These are phyloP conservation scores for Talaromyces sp. DNA, from an alignment of 2,329 filamentous ascomycete genomes.

Conservation along the genomic window DNA sequence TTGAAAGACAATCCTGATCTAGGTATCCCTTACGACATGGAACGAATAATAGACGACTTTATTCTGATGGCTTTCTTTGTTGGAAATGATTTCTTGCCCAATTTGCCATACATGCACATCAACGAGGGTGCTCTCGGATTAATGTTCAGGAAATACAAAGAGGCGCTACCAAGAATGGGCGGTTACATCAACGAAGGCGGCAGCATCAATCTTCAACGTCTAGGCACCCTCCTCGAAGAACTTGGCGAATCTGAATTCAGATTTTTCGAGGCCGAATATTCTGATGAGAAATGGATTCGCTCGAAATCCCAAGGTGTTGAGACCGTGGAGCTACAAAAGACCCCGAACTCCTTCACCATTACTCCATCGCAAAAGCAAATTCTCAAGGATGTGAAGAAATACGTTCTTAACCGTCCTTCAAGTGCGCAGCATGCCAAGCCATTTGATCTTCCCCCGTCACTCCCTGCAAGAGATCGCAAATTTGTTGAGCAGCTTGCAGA, in stretches of 20 bases:
- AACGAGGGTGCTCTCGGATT: constrained; percentile 94
- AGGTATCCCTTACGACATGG: constrained; percentile 81
- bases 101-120: constrained; percentile 92
- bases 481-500: constrained; percentile 86
- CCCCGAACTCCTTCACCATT: constrained; percentile 63
- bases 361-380: constrained; percentile 76
- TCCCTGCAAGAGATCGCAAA: constrained; percentile 82
- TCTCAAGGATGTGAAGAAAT: constrained; percentile 77
- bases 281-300: constrained; percentile 87
- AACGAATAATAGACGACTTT: constrained; percentile 97
- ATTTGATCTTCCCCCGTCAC: constrained; percentile 67
- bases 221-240: constrained; percentile 74
- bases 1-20: constrained; percentile 69
- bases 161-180: constrained; percentile 76
- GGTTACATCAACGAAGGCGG: constrained; percentile 97
- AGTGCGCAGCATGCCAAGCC: constrained; percentile 44
- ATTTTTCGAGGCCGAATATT: constrained; percentile 87
- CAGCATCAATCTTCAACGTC: constrained; percentile 78
- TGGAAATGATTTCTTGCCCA: constrained; percentile 97
- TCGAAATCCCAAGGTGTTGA: constrained; percentile 73
- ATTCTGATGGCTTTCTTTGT: constrained; percentile 99
- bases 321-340: constrained; percentile 55
- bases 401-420: constrained; percentile 65
- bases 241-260: constrained; percentile 82
- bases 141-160: constrained; percentile 97